Evolutionary conservation across 208 protist species (phyloP), one percentile per base, ranked within the genome.

Genomic region (Trypanosoma platydactyli): DNA sequence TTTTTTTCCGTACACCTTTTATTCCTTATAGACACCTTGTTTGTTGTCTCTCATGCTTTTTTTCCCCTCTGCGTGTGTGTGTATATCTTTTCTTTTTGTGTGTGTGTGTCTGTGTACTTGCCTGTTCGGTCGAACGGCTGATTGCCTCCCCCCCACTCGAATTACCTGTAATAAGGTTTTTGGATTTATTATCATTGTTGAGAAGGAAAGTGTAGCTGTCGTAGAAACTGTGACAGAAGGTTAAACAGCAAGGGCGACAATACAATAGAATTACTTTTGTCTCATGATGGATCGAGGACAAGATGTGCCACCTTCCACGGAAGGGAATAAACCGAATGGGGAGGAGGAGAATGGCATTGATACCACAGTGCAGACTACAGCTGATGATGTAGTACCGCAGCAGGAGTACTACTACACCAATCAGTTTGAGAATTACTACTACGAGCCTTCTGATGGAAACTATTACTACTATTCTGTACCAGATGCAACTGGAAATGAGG

Each of bases 371-470:
- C 57, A 55, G 44, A 68, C 33, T 38, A 9, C 61, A 6, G 71
- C 78, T 50, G 66, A 41, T 11, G 70, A 76, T 13, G 73, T 69
- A 40, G 66, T 67, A 55, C 25, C 44, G 4, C 49, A 42, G 53
- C 68, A 77, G 42, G 27, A 64, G 44, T 75, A 81, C 45, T 79
- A 84, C 54, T 81, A 92, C 41, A 76, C 80, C 1, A 62, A 70
- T 9, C 56, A 80, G 22, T 82, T 83, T 41, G 72, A 91, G 49
- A 79, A 73, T 55, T 91, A 90, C 73, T 91, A 89, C 62, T 95
- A 92, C 59, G 82, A 88, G 40, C 78, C 80, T 41, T 81, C 79
- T 4, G 79, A 87, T 57, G 84, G 85, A 41, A 89, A 88, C 61
- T 91, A 89, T 64, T 91, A 84, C 71, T 89, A 86, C 61, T 86